phyloP scores from a whole-genome alignment of 2,329 filamentous ascomycete genomes.

The Stylonectria norvegica region DNA sequence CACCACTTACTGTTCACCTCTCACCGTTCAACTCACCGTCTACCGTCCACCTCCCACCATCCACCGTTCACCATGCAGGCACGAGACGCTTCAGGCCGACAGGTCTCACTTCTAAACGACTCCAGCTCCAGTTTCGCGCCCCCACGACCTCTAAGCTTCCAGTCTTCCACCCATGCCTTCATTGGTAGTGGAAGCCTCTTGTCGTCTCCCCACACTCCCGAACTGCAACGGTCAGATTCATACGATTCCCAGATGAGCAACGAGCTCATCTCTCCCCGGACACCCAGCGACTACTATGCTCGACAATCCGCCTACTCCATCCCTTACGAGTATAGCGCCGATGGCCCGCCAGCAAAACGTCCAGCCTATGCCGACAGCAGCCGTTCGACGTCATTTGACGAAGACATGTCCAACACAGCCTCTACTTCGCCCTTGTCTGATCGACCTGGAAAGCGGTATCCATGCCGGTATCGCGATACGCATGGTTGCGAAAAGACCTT shows the following conservation, averaged over 20 bases:
- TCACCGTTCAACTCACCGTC: no score
- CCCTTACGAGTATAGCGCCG: constrained; percentile 32
- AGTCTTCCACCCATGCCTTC: constrained; percentile 32
- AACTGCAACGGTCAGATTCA: constrained; percentile 58
- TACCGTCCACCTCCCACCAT: no score
- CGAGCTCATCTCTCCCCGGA: constrained; percentile 54
- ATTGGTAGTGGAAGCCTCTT: constrained; percentile 38
- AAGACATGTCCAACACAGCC: constrained; percentile 38
- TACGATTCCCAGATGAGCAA: constrained; percentile 58
- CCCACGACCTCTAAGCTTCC: constrained; percentile 31
- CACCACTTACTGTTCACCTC: no score
- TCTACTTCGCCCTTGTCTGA: constrained; percentile 42
- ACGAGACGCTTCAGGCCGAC: constrained; percentile 53
- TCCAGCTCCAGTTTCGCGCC: constrained; percentile 31
- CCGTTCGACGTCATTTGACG: constrained; percentile 50
- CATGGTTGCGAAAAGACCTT: constrained; percentile 75
- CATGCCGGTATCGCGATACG: constrained; percentile 68
- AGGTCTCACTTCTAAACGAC: constrained; percentile 60
- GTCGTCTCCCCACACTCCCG: constrained; percentile 51
- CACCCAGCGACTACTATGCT: constrained; percentile 46
- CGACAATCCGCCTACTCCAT: constrained; percentile 40
- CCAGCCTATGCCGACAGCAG: constrained; percentile 42
- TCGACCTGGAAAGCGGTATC: constrained; percentile 63
- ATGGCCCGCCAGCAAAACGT: constrained; percentile 36
- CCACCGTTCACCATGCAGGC: constrained; percentile 46